Evolutionary conservation across 306 rosid genomes (phyloP), one percentile per base, ranked within the genome.

Genomic region (Mimosa pudica): DNA sequence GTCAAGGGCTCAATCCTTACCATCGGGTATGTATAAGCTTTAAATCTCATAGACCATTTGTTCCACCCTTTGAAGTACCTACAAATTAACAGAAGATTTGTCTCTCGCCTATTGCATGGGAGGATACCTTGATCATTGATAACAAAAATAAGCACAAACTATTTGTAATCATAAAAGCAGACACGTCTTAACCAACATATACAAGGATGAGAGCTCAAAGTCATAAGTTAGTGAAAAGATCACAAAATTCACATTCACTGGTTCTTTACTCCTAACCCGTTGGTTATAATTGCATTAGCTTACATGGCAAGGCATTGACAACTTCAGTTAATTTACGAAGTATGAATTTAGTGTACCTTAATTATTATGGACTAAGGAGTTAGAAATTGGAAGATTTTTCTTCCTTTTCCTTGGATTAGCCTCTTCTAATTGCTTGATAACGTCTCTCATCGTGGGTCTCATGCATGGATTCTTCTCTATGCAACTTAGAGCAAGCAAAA

Each of bases 381-480:
- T 30, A 2, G 44, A 35, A 64, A 44, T 64, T 30, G 38, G 66
- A 24, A 64, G 70, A 74, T 84, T 82, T 55, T 10, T 57, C 20
- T 76, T 79, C 47, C 10, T 77, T 66, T 46, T 64, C 47, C 75
- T 17, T 35, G 69, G 57, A 41, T 74, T 77, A 12, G 80, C 86
- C 87, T 85, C 86, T 69, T 83, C 30, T 67, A 90, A 80, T 12
- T 78, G 79, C 72, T 81, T 81, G 52, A 80, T 71, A 73, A 89
- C 94, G 75, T 86, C 90, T 79, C 85, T 83, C 96, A 89, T 88
- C 0, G 88, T 75, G 4, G 94, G 96, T 77, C 97, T 89, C 66
- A 30, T 86, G 73, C 16, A 86, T 10, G 93, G 90, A 73, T 92
- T 85, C 52, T 78, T 80, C 48, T 88, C 85, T 10, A 92, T 81